Base-by-base conservation (phyloP, 179 eudicot genomes). In the Corrigiola litoralis region DNA sequence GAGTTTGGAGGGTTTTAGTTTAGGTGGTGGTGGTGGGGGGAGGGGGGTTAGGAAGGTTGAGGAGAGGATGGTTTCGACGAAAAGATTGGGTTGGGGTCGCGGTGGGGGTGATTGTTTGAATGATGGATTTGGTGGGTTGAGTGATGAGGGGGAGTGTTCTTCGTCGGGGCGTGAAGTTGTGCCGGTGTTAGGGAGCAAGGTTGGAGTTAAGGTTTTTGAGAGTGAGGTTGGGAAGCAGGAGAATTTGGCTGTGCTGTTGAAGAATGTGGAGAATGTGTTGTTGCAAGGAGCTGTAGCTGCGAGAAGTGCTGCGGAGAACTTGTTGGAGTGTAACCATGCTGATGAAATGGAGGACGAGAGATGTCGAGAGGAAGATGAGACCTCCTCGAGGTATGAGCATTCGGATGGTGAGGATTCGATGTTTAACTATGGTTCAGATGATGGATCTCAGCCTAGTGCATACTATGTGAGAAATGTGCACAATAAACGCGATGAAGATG, bases 341-440 rank as follows among this genome's bases (percentile, higher is more conserved):
- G 84, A 69, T 58, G 72, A 56, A 28, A 66, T 50, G 62, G 85
- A 83, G 54, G 69, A 69, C 64, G 85, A 73, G 77, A 72, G 79
- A 67, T 77, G 79, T 40, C 80, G 66, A 14, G 86, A 87, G 66
- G 77, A 74, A 63, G 88, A 75, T 63, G 81, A 83, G 29, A 55
- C 74, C 33, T 90, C 84, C 47, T 86, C 91, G 12, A 76, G 85
- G 79, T 66, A 68, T 80, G 97, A 83, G 53, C 91, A 84, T 61
- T 94, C 95, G 6, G 99, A 94, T 44, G 92, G 88, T 33, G 99
- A 90, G 58, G 99, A 86, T 69, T 90, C 97, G 0, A 85, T 84
- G 96, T 87, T 77, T 54, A 88, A 89, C 58, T 77, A 68, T 69
- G 89, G 80, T 55, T 78, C 86, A 18, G 85, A 82, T 74, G 87